phyloP scores from a whole-genome alignment of 257 asterid genomes.

The Paraleonurus japonicus region DNA sequence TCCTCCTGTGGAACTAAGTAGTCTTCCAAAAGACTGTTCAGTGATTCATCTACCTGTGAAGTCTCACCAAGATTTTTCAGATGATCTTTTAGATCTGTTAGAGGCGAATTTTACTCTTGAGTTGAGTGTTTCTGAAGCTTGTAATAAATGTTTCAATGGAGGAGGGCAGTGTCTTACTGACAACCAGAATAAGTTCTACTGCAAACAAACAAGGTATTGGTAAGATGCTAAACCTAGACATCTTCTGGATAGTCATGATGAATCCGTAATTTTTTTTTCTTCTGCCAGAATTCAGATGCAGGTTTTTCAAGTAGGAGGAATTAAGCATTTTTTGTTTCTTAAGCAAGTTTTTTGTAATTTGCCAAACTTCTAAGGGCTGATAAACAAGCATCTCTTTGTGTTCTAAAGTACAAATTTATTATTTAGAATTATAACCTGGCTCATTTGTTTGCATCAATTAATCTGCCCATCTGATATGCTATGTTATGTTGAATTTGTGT shows the following conservation, averaged over 20 bases:
- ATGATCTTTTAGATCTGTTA: neutral
- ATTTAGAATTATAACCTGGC: no score
- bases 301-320: neutral
- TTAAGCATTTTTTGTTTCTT: neutral
- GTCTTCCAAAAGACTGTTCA: neutral
- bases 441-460: no score
- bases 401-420: neutral
- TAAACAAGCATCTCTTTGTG: neutral
- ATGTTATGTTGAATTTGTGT: neutral
- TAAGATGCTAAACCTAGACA: neutral
- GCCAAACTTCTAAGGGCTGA: neutral
- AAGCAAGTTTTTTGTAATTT: neutral
- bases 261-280: no score
- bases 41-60: slow-evolving; percentile 18
- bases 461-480: no score
- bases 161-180: slow-evolving; percentile 12
- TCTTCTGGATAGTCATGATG: neutral
- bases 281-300: no score
- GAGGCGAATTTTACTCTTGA: slow-evolving; percentile 17
- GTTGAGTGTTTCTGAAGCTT: slow-evolving; percentile 8
- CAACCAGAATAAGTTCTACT: neutral
- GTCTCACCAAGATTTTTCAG: neutral
- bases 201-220: slow-evolving; percentile 5
- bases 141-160: slow-evolving; percentile 16
- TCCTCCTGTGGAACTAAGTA: neutral